Percentiles rank a stretch among this genome's conserved stretches.
phyloP scores from a whole-genome alignment of 75 land plant genomes.

The Pinus albicaulis region DNA sequence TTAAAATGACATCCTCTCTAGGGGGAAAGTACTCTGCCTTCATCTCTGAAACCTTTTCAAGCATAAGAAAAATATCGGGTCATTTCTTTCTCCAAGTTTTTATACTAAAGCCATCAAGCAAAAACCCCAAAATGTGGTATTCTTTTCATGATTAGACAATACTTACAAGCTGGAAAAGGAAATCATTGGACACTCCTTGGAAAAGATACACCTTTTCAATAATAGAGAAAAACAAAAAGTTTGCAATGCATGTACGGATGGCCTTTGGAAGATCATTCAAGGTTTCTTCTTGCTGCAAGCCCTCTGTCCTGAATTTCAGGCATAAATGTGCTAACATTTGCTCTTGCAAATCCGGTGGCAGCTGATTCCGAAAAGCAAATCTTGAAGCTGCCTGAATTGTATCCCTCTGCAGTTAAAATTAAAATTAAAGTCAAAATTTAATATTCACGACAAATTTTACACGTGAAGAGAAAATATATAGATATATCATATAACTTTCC shows the following conservation, averaged over 20 bases:
- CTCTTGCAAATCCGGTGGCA: conserved; percentile 46
- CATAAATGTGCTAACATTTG: conserved; percentile 64
- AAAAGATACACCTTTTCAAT: conserved; percentile 46
- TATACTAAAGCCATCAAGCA: no score
- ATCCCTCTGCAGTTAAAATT: conserved; percentile 43
- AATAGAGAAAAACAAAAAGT: conserved; percentile 30
- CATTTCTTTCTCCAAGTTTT: no score
- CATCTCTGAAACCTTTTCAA: no score
- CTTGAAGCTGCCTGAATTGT: conserved; percentile 51
- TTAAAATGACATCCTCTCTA: no score
- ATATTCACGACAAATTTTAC: no score
- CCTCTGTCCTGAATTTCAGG: conserved; percentile 55
- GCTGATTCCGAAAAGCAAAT: conserved; percentile 48
- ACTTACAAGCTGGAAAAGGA: conserved; percentile 45
- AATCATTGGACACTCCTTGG: conserved; percentile 27
- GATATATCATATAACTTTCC: no score
- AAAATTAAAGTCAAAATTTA: neutral
- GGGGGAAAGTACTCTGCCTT: no score
- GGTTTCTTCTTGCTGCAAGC: conserved; percentile 46
- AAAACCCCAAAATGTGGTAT: no score
- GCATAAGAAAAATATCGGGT: no score
- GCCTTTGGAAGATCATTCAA: conserved; percentile 58
- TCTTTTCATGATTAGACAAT: neutral
- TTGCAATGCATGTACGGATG: conserved; percentile 44
- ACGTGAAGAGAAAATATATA: neutral